Evolutionary conservation across 2,329 filamentous ascomycete genomes (phyloP).

Genomic region (Hymenoscyphus fructigenus): DNA sequence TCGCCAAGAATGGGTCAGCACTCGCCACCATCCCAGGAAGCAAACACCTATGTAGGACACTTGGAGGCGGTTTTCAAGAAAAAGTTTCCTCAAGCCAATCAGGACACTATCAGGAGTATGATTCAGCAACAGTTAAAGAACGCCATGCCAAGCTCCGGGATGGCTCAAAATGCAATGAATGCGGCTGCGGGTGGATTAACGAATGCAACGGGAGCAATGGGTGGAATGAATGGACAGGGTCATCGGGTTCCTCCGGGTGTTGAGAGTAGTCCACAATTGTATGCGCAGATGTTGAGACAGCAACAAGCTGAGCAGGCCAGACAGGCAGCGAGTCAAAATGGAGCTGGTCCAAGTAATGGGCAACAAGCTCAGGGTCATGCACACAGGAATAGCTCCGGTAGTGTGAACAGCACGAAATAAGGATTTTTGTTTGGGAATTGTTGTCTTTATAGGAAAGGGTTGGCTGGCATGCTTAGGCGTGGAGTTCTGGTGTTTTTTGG

Average conservation of each 20-base stretch:
- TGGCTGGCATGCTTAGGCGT: not conserved
- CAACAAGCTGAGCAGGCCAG: slow-evolving; percentile 37
- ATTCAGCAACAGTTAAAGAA: slow-evolving; percentile 45
- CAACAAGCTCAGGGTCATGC: slow-evolving; percentile 27
- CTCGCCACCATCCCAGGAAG: slow-evolving; percentile 10
- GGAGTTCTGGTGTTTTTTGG: slow-evolving; percentile 3
- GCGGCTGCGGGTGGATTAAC: slow-evolving; percentile 44
- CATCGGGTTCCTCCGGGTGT: slow-evolving; percentile 32
- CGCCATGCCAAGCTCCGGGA: slow-evolving; percentile 28
- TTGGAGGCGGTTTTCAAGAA: slow-evolving; percentile 29
- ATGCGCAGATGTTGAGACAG: slow-evolving; percentile 53
- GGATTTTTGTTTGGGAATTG: slow-evolving; percentile 9
- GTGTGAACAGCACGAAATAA: slow-evolving; percentile 28
- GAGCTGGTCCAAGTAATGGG: slow-evolving; percentile 16
- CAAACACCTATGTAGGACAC: slow-evolving; percentile 15
- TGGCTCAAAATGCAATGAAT: slow-evolving; percentile 52
- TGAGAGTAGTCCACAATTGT: slow-evolving; percentile 46
- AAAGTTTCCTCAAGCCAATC: slow-evolving; percentile 40
- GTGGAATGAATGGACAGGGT: slow-evolving; percentile 26
- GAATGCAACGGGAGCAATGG: slow-evolving; percentile 11
- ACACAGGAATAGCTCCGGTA: slow-evolving; percentile 27
- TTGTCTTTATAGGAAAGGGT: slow-evolving; percentile 1
- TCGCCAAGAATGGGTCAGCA: slow-evolving; percentile 33
- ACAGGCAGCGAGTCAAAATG: slow-evolving; percentile 21
- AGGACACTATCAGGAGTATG: slow-evolving; percentile 53